phyloP scores from a whole-genome alignment of 2,329 filamentous ascomycete species.

The Cadophora luteo-olivacea region DNA sequence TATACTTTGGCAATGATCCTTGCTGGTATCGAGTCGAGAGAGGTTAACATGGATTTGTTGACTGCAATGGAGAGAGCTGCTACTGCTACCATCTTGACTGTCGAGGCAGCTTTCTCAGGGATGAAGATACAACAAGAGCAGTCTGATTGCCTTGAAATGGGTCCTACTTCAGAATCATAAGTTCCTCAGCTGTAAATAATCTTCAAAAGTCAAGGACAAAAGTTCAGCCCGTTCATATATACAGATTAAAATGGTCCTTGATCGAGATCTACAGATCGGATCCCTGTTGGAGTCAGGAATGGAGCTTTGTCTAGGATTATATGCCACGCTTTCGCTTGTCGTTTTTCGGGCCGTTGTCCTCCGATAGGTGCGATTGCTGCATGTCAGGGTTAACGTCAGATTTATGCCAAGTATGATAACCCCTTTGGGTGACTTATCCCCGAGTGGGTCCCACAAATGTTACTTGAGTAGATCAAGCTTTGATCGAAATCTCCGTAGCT shows the following conservation, averaged over 20 bases:
- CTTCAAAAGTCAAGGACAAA: too few relatives aligned
- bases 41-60: background rate
- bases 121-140: background rate
- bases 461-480: too few relatives aligned
- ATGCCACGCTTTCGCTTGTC: background rate
- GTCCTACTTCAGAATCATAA: too few relatives aligned
- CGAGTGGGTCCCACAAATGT: background rate
- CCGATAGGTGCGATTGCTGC: background rate
- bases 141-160: background rate
- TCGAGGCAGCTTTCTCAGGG: background rate
- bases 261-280: background rate
- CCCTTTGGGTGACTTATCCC: background rate
- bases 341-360: background rate
- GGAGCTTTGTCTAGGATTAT: background rate
- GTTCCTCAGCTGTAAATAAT: background rate
- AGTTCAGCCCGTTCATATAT: too few relatives aligned
- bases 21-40: background rate
- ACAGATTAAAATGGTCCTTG: background rate
- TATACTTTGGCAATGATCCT: background rate
- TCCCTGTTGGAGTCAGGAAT: background rate
- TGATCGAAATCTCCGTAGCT: too few relatives aligned
- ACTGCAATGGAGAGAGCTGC: background rate
- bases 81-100: background rate
- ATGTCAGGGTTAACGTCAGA: background rate
- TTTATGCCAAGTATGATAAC: background rate